Conservation (phyloP, 2,329 filamentous ascomycete genomes). For the Podosphaera fusca region DNA sequence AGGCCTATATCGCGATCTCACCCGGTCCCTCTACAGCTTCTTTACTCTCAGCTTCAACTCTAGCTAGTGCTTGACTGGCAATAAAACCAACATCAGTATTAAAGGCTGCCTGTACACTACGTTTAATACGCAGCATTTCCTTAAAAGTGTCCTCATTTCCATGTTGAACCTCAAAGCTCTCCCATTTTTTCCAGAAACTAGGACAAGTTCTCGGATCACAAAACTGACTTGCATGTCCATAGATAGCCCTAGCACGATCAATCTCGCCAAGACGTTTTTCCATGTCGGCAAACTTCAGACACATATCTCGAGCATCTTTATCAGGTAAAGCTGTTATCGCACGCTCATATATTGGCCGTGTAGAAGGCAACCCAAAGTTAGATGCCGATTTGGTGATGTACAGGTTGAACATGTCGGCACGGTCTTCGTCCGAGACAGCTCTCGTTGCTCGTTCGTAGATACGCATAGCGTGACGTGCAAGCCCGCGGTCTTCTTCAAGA, state of each 20-base stretch:
- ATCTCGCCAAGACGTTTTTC: constrained; percentile 80
- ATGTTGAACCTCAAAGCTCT: constrained; percentile 88
- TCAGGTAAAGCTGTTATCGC: constrained; percentile 88
- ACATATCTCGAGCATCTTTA: constrained; percentile 87
- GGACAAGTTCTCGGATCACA: constrained; percentile 82
- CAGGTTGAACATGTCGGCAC: constrained; percentile 95
- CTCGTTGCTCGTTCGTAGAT: constrained; percentile 95
- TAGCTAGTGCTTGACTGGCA: constrained; percentile 77
- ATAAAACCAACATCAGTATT: constrained; percentile 99
- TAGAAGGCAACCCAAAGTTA: constrained; percentile 91
- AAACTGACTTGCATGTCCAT: constrained; percentile 90
- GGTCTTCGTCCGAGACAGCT: constrained; percentile 82
- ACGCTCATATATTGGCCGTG: constrained; percentile 83
- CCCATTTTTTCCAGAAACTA: constrained; percentile 91
- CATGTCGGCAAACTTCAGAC: constrained; percentile 96
- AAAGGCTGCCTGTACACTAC: constrained; percentile 91
- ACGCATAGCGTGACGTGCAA: constrained; percentile 91
- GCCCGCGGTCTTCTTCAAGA: constrained; percentile 80
- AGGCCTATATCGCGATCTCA: constrained; percentile 10
- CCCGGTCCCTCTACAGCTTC: constrained; percentile 19
- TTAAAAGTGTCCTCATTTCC: constrained; percentile 99
- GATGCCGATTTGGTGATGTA: constrained; percentile 98
- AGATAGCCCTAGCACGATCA: constrained; percentile 84
- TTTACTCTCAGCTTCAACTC: constrained; percentile 36
- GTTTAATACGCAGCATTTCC: constrained; percentile 94